Percentiles rank a stretch among this genome's conserved stretches.
These are phyloP conservation scores for Sabuloglossum arenarium DNA, from an alignment of 495 filamentous ascomycete species.

Conservation along the genomic window DNA sequence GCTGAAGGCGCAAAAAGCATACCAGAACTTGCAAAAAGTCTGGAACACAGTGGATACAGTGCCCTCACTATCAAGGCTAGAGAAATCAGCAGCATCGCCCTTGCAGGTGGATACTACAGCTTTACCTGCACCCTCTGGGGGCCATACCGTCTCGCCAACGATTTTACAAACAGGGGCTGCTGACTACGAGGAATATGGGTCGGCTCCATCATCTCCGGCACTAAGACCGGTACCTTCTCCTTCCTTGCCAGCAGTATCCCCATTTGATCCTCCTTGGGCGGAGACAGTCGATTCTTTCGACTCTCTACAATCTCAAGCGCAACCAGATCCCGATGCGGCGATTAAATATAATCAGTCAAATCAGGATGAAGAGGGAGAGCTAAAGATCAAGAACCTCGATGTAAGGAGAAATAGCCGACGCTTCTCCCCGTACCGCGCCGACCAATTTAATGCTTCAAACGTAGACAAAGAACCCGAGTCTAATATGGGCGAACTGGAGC, in stretches of 20 bases:
- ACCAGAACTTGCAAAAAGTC: background rate
- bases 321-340: background rate
- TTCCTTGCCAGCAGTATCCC: slow-evolving; percentile 12
- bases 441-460: background rate
- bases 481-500: background rate
- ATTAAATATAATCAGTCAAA: background rate
- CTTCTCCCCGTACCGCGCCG: background rate
- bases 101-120: background rate
- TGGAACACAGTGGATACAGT: background rate
- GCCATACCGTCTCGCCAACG: background rate
- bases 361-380: background rate
- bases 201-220: slow-evolving; percentile 11
- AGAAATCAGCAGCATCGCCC: background rate
- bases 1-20: too few relatives aligned
- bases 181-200: background rate
- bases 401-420: background rate
- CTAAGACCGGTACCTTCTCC: slow-evolving; percentile 15
- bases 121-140: background rate
- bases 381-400: background rate
- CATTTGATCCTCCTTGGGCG: slow-evolving; percentile 10
- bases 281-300: background rate
- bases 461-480: background rate
- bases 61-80: background rate
- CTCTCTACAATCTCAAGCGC: background rate
- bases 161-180: background rate